Evolutionary conservation across 139 green algal species (phyloP).

Genomic region (Marvania coccoides): DNA sequence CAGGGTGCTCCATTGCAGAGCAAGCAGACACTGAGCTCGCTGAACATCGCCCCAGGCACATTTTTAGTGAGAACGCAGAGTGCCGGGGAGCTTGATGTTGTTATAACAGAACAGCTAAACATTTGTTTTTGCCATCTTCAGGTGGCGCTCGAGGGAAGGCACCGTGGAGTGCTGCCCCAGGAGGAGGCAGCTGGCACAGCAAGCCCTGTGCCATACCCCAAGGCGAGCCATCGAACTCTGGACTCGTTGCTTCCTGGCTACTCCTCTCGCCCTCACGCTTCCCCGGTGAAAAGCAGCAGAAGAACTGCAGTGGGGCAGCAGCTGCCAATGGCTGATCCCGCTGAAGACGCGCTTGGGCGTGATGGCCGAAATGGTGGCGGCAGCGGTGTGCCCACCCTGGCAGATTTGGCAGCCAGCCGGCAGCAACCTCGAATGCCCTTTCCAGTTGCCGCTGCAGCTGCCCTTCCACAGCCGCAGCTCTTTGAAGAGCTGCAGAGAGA

Average conservation of each 20-base stretch:
- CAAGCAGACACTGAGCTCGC: too few species aligned
- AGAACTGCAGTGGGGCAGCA: not conserved
- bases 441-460: not conserved
- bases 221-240: not conserved
- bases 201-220: not conserved
- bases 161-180: not conserved
- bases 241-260: constrained; percentile 55
- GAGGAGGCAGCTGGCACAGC: not conserved
- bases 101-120: not conserved
- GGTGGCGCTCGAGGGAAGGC: not conserved
- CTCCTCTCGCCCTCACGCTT: constrained; percentile 41
- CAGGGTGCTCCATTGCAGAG: too few species aligned
- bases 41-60: too few species aligned
- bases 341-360: not conserved
- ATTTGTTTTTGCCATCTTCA: not conserved
- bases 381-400: too few species aligned
- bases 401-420: not conserved
- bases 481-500: too few species aligned
- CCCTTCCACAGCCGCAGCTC: not conserved
- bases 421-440: not conserved
- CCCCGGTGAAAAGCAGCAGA: constrained; percentile 27
- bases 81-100: too few species aligned
- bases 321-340: not conserved
- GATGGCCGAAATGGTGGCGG: not conserved
- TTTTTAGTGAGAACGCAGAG: too few species aligned